phyloP scores from a whole-genome alignment of 106 monocot genomes.

The Ottelia alismoides region DNA sequence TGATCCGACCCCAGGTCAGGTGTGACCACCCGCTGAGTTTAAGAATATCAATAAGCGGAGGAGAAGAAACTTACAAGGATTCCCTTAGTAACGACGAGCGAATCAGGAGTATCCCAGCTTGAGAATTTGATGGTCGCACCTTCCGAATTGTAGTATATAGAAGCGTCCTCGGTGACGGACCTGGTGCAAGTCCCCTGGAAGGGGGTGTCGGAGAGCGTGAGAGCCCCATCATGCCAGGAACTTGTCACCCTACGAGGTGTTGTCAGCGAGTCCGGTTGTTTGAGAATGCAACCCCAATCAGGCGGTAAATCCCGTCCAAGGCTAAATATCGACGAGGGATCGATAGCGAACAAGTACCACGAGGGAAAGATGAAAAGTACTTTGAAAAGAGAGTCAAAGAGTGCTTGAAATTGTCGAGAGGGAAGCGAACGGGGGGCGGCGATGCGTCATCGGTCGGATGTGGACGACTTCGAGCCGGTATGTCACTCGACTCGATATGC shows the following conservation, averaged over 20 bases:
- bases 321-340: conserved; percentile 16
- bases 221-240: conserved; percentile 9
- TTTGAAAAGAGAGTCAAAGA: conserved; percentile 24
- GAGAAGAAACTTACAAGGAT: conserved; percentile 38
- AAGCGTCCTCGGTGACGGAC: conserved; percentile 11
- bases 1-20: conserved; percentile 31
- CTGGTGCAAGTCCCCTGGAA: conserved; percentile 10
- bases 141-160: conserved; percentile 11
- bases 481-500: too few relatives aligned
- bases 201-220: conserved; percentile 17
- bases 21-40: conserved; percentile 20
- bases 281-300: conserved; percentile 18
- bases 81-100: conserved; percentile 36
- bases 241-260: conserved; percentile 2
- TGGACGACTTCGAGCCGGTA: too few relatives aligned
- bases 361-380: conserved; percentile 19
- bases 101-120: conserved; percentile 3
- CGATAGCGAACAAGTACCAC: conserved; percentile 17
- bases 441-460: too few relatives aligned
- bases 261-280: conserved; percentile 18
- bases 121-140: neutral
- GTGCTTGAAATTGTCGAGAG: too few relatives aligned
- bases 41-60: conserved; percentile 19
- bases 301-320: conserved; percentile 18
- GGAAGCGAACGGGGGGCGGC: too few relatives aligned